These are phyloP conservation scores for Eucalyptus paniculata DNA, from an alignment of 345 rosid species.

Conservation along the genomic window DNA sequence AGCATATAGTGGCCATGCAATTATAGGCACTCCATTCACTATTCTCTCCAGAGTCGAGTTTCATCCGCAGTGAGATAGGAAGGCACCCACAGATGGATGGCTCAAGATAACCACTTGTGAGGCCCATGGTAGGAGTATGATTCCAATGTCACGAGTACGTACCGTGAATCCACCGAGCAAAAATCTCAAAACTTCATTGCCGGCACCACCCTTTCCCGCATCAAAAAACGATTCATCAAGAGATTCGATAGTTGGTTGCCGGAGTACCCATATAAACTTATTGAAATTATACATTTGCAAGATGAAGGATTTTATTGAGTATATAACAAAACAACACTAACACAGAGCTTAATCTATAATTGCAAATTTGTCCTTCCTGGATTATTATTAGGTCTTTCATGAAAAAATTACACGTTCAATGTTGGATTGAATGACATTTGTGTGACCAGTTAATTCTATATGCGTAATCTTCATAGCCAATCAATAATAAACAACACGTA, in stretches of 20 bases:
- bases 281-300: background rate
- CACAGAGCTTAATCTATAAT: background rate
- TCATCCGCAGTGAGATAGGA: constrained; percentile 51
- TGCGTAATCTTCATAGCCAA: background rate
- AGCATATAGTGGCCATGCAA: constrained; percentile 41
- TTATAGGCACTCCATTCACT: constrained; percentile 32
- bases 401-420: background rate
- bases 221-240: background rate
- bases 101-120: constrained; percentile 36
- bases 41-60: constrained; percentile 50
- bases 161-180: constrained; percentile 43
- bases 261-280: background rate
- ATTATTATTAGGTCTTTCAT: background rate
- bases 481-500: background rate
- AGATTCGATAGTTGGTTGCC: background rate
- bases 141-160: constrained; percentile 16
- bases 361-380: background rate
- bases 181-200: background rate
- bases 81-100: constrained; percentile 11
- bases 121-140: constrained; percentile 42
- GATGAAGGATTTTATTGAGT: background rate
- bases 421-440: background rate
- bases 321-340: background rate
- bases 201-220: background rate
- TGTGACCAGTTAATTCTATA: background rate